Conservation (phyloP, 768 basidiomycete species). For the Boletus barrowsii region DNA sequence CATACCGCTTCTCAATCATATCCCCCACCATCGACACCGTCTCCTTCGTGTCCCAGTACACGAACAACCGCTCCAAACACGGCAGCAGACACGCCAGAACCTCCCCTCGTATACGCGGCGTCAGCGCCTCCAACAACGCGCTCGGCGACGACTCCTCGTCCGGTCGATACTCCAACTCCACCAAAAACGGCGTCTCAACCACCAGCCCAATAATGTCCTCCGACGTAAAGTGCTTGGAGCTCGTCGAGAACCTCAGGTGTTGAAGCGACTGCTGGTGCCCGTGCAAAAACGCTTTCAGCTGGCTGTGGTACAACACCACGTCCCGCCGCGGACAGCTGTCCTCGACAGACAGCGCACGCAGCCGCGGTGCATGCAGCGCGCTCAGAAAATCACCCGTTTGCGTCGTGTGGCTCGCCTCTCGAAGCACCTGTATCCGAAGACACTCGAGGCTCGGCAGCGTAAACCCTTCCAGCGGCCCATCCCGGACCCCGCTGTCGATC, state of each 20-base stretch:
- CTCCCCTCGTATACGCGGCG: constrained; percentile 13
- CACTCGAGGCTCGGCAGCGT: constrained; percentile 18
- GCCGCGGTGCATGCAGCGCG: constrained; percentile 15
- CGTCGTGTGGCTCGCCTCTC: constrained; percentile 13
- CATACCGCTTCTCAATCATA: constrained; percentile 24
- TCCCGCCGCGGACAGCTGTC: constrained; percentile 17
- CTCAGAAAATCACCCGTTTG: constrained; percentile 18
- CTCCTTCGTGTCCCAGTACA: constrained; percentile 27
- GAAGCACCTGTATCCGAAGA: constrained; percentile 16
- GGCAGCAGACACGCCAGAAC: constrained; percentile 18
- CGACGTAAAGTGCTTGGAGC: constrained; percentile 17
- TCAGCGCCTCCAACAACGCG: constrained; percentile 19
- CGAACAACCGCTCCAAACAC: constrained; percentile 13
- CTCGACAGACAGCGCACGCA: constrained; percentile 15
- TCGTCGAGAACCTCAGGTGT: constrained; percentile 14
- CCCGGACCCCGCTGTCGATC: constrained; percentile 9
- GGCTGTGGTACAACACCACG: constrained; percentile 8
- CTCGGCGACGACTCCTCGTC: constrained; percentile 22
- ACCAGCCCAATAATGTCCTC: constrained; percentile 17
- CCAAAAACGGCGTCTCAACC: constrained; percentile 16
- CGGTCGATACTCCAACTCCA: constrained; percentile 22
- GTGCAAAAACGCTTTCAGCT: constrained; percentile 17
- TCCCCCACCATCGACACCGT: constrained; percentile 24
- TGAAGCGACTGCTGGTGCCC: constrained; percentile 10
- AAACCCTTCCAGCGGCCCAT: constrained; percentile 9